Base-by-base conservation (phyloP, 2,329 filamentous ascomycete species). In the Myriosclerotinia scirpicola region DNA sequence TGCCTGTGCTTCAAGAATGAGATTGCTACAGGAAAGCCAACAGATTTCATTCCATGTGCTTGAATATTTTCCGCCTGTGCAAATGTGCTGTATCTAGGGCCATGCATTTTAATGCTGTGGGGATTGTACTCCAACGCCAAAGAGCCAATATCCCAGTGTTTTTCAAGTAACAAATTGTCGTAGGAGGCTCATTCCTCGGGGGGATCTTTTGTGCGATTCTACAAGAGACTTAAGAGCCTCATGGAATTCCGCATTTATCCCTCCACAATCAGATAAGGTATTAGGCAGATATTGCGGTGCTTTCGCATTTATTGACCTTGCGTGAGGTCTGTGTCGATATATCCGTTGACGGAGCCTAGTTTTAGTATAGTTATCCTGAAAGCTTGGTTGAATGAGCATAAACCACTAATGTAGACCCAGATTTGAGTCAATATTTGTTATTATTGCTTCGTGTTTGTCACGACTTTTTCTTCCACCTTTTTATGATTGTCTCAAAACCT, bases 1-100 rank as follows among this genome's bases (percentile, higher is more conserved):
- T n/a, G 11, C 9, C 15, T 69, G 70, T 12, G 65, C 66, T 65
- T 71, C 65, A 0, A 71, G 53, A 26, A 69, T 30, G 3, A 71
- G 63, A 52, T 61, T 0, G 48, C 69, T 22, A 42, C 60, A 22
- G 66, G 67, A 60, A 67, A 68, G 0, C 65, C 67, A 34, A 67
- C 7, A 17, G 54, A 65, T 3, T 61, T 62, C n/a, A 36, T 34
- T 34, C n/a, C 14, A 46, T 69, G 63, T 1, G 64, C 64, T 22
- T 54, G 12, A 6, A 12, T 14, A 2, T 15, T 26, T 8, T 68
- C 26, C 66, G 63, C 67, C 3, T 17, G 6, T 2, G n/a, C 15
- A 38, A 67, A 30, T 12, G 59, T 54, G 17, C 69, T 66, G 54
- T 61, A 67, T 11, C 54, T 22, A 7, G 38, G 14, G 4, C 66